Evolutionary conservation across 768 basidiomycete genomes (phyloP).

Genomic region (Crucibulum laeve): DNA sequence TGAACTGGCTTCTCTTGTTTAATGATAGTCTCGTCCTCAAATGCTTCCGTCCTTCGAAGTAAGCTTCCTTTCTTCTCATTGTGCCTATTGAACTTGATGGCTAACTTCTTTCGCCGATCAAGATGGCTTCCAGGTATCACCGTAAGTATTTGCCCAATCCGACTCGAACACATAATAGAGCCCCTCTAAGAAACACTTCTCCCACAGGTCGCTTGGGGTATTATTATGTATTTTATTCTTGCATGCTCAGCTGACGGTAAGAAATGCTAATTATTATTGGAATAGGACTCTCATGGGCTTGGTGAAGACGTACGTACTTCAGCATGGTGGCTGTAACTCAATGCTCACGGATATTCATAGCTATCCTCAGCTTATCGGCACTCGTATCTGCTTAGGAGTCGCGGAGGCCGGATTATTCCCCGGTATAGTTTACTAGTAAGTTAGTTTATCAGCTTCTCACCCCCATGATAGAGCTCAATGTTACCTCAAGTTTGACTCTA

Average conservation of each 20-base stretch:
- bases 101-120: slow-evolving; percentile 4
- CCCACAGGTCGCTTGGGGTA: slow-evolving; percentile 58
- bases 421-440: slow-evolving; percentile 70
- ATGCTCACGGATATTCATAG: slow-evolving; percentile 21
- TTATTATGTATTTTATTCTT: too few species aligned
- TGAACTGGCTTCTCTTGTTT: slow-evolving; percentile 8
- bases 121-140: slow-evolving; percentile 68
- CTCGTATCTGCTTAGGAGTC: slow-evolving; percentile 55
- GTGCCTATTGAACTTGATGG: too few species aligned
- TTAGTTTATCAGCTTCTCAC: neutral
- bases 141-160: slow-evolving; percentile 24
- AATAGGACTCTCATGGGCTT: slow-evolving; percentile 67
- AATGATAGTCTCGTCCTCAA: slow-evolving; percentile 48
- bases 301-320: slow-evolving; percentile 49
- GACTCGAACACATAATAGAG: too few species aligned
- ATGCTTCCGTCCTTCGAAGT: slow-evolving; percentile 61
- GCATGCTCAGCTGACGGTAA: too few species aligned
- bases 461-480: neutral
- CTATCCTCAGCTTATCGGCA: slow-evolving; percentile 57
- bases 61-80: slow-evolving; percentile 11
- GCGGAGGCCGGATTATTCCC: slow-evolving; percentile 73
- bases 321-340: neutral
- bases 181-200: slow-evolving; percentile 1
- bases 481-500: slow-evolving; percentile 43
- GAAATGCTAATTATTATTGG: too few species aligned